Base-by-base conservation (phyloP, 495 filamentous ascomycete genomes). In the Cladorrhinum samala region DNA sequence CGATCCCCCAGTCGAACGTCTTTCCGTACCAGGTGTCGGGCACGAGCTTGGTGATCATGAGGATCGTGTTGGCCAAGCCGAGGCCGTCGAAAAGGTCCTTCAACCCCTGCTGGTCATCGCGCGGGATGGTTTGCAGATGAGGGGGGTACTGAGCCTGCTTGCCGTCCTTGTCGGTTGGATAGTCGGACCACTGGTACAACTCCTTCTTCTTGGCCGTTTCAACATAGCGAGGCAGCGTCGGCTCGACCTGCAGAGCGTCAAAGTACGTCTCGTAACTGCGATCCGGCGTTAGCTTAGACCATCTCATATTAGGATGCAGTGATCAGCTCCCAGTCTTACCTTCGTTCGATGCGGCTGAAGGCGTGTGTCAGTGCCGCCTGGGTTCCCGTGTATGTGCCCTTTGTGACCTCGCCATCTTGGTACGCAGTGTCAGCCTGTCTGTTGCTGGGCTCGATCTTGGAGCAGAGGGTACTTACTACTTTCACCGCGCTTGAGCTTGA, bases 341-440 rank as follows among this genome's bases (percentile, higher is more conserved):
- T 68, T 47, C 68, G 62, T 51, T 72, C 70, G 37, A 72, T 66
- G 2, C 63, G 64, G n/a, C 59, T 55, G 50, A 72, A 72, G 1
- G 66, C 56, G 50, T 75, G 63, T 0, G 68, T 73, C 37, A 75
- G 48, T 3, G 72, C 71, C 2, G 70, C 49, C 45, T 72, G 67
- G 0, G 72, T 75, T 3, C 72, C 72, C 19, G 59, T 46, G 44
- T 71, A 73, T 5, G 60, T 63, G 1, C 66, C 67, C 44, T 65
- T 47, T 18, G 19, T 33, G 14, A 70, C 59, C 16, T 65, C 58
- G 7, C 62, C 66, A 39, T 63, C 46, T 2, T 61, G 63, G 27
- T 54, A 49, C 8, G 40, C 44, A 24, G 61, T 50, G 4, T 41
- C 20, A 8, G 46, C 48, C 0, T 58, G 59, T n/a, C n/a, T n/a